Percentiles rank a stretch among this genome's conserved stretches.
Conservation (phyloP, 163 green algal genomes). For the Chlamydomonas reinhardtii region DNA sequence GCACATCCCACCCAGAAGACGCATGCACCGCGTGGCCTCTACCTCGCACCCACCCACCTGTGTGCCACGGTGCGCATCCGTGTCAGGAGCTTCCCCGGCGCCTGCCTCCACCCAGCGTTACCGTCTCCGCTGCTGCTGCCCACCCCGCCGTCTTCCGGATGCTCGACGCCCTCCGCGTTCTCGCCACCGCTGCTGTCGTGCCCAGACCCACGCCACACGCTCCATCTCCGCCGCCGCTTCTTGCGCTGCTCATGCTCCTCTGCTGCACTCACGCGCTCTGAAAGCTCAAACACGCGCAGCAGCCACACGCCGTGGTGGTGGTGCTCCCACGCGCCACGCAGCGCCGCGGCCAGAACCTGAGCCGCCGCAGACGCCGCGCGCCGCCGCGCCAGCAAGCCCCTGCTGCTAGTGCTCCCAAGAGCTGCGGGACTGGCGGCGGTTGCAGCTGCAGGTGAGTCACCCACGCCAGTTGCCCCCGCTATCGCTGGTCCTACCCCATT, state of each 20-base stretch:
- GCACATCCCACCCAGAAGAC: no score
- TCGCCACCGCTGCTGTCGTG: no score
- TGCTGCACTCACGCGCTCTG: not conserved
- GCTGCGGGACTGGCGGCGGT: no score
- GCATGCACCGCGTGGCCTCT: not conserved
- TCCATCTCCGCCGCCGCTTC: no score
- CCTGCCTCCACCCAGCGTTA: not conserved
- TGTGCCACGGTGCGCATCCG: not conserved
- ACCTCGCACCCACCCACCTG: not conserved
- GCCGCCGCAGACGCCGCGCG: no score
- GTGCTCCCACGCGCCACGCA: not conserved
- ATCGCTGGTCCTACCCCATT: no score
- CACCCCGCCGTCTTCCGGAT: not conserved
- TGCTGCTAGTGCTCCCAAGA: no score
- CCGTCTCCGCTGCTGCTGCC: no score
- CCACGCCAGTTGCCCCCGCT: no score
- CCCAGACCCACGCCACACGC: no score
- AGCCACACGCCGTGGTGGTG: not conserved
- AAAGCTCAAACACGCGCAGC: not conserved
- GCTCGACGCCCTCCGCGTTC: not conserved
- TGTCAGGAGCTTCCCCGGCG: not conserved
- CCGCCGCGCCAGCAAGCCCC: no score
- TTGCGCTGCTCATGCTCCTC: not conserved
- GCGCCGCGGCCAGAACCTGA: not conserved
- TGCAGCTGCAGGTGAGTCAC: no score